Evolutionary conservation across 805 yeast genomes (phyloP), one percentile per base, ranked within the genome.

Genomic region (Suhomyces sp.): DNA sequence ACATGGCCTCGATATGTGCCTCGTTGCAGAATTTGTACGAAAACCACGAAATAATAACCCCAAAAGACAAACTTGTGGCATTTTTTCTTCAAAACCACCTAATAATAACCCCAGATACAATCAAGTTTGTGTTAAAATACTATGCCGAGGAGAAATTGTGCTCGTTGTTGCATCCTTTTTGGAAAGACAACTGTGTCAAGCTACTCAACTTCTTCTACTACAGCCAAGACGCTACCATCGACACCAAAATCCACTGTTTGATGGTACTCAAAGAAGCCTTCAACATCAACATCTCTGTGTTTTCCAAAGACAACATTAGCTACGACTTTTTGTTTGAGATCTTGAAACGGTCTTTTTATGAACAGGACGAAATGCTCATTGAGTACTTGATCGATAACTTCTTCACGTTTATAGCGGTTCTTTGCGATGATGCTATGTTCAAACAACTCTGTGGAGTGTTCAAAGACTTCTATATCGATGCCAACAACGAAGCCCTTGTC

Each of bases 111-210:
- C 68, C 69, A 1, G 67, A 65, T 3, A 68, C 70, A 9, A 72
- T 78, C n/a, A 57, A 66, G 5, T 74, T 71, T 49, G 76, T 87
- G 3, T 63, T 87, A 26, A 66, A 71, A 2, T 77, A 70, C 57
- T 85, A 82, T 62, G 67, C 69, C 4, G 70, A 73, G 10, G 80
- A 81, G 49, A 76, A 78, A 50, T 61, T 77, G 29, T 86, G 92
- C 60, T 74, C 84, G 2, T 80, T 83, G 9, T 63, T 84, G 5
- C 67, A 78, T 29, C 70, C 77, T 0, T 65, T 73, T 7, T 86
- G 91, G 88, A 68, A 69, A 46, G 72, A 67, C 2, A 80, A 81
- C 56, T 69, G 82, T 41, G 63, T 65, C 6, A 64, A 67, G 29
- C 58, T 86, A 2, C 64, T 85, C 35, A 68, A 72, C n/a, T 68